Evolutionary conservation across 1,139 yeast species (phyloP), one percentile per base, ranked within the genome.

Genomic region (Blastobotrys ciferrii): DNA sequence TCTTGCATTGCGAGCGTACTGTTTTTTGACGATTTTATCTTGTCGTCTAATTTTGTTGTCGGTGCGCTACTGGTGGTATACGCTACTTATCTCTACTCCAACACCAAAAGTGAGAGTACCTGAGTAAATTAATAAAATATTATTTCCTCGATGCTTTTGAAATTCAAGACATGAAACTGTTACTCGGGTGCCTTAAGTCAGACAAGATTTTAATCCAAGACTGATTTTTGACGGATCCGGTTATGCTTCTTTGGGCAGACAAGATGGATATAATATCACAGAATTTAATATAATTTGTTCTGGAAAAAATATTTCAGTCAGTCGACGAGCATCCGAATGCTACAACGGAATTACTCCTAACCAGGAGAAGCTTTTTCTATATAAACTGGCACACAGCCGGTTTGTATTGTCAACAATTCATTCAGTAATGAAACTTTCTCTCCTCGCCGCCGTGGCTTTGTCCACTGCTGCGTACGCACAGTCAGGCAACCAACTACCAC

Each of bases 1-100:
- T 69, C 73, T 11, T 69, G 68, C 44, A 53, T 70, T 14, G 74
- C 73, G 7, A 61, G 68, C 28, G 66, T 69, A 23, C 53, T 59
- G 50, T 62, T 66, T 47, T 61, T 71, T 49, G 70, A 67, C 50
- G 62, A 62, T 49, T 69, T 71, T 43, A 57, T 53, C 11, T 62
- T 71, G 48, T 63, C 72, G 3, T 43, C 55, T 19, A 68, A 68
- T 53, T 70, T 71, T 49, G 53, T 66, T 19, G 43, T 67, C 14
- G 75, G 75, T 7, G 67, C 73, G 1, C 45, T 61, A 2, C 49
- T 69, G 36, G 75, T 71, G 12, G 59, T 71, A 33, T 59, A 59
- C 30, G 71, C 74, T 3, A 71, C 75, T 0, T 71, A 65, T 53
- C 48, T 67, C 39, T 69, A 69, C 51, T 58, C 65, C 14, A 49